Evolutionary conservation across 176 grass and related monocot genomes (phyloP).

Genomic region (Elymus sibiricus): DNA sequence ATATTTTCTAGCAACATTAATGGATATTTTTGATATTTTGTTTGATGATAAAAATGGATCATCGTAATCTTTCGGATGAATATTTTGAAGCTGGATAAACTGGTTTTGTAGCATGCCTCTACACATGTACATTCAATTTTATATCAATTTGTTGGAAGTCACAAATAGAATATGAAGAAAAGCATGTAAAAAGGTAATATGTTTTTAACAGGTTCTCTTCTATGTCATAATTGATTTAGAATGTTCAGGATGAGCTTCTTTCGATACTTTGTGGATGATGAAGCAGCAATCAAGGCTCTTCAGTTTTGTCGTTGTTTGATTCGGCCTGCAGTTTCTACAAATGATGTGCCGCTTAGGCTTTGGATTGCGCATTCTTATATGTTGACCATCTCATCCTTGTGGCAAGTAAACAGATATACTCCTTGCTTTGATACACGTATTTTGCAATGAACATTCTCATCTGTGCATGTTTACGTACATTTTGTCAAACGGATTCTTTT

Average conservation of each 20-base stretch:
- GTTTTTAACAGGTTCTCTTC: slow-evolving; percentile 49
- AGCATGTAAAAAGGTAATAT: not conserved
- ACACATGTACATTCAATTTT: too few species aligned
- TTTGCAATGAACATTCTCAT: too few species aligned
- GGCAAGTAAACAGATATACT: not conserved
- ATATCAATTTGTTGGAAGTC: not conserved
- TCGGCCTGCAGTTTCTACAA: slow-evolving; percentile 41
- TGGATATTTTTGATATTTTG: too few species aligned
- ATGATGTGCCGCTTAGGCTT: slow-evolving; percentile 29
- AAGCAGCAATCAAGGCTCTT: too few species aligned
- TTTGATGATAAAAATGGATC: too few species aligned
- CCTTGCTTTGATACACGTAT: not conserved
- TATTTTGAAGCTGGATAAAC: too few species aligned
- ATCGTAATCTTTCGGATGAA: too few species aligned
- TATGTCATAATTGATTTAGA: slow-evolving; percentile 33
- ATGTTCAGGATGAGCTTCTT: slow-evolving; percentile 43
- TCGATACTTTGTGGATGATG: slow-evolving; percentile 49
- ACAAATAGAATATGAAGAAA: not conserved
- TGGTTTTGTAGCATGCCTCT: too few species aligned
- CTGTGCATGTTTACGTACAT: not conserved
- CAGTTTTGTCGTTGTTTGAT: slow-evolving; percentile 46
- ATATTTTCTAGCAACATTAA: too few species aligned
- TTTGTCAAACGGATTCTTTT: not conserved
- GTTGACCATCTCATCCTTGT: not conserved
- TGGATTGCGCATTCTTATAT: slow-evolving; percentile 34